A percentile compares a stretch with the other conserved stretches of the same genome.
Conservation (phyloP, 345 rosid genomes). For the Hibiscus mutabilis region DNA sequence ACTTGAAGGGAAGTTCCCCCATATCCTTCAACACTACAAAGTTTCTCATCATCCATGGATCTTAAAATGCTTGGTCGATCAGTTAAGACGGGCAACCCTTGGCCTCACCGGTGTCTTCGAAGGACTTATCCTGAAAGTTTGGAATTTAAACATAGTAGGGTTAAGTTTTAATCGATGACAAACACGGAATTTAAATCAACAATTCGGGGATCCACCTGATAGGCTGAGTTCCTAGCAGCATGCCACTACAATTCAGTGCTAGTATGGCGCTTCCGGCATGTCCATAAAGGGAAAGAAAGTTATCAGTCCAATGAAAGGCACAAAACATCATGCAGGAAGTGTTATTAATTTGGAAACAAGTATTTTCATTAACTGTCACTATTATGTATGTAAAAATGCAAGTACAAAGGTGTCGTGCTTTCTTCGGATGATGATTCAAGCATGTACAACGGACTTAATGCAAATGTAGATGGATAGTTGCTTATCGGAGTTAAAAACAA, state of each 20-base stretch:
- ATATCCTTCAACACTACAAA: conserved; percentile 32
- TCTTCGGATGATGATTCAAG: background rate
- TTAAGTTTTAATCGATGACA: background rate
- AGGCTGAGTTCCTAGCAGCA: conserved; percentile 63
- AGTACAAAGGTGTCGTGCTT: background rate
- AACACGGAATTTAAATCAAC: background rate
- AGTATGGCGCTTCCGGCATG: conserved; percentile 80
- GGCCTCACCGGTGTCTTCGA: conserved; percentile 88
- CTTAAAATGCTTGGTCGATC: conserved; percentile 14
- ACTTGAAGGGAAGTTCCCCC: conserved; percentile 31
- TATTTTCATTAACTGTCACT: background rate
- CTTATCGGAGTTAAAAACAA: background rate
- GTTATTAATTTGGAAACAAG: background rate
- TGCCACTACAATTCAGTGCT: conserved; percentile 72
- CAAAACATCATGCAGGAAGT: background rate
- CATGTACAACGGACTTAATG: background rate
- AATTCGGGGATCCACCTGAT: conserved; percentile 36
- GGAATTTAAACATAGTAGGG: background rate
- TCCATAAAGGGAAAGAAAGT: conserved; percentile 13
- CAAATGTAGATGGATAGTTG: background rate
- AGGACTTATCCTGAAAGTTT: conserved; percentile 55
- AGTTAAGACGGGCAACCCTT: conserved; percentile 41
- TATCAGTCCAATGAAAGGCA: background rate
- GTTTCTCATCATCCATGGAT: conserved; percentile 20
- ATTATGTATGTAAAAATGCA: background rate